A percentile compares a stretch with the other conserved stretches of the same genome.
Evolutionary conservation across 2,329 filamentous ascomycete genomes (phyloP).

Genomic region (Arthrobotrys musiformis): DNA sequence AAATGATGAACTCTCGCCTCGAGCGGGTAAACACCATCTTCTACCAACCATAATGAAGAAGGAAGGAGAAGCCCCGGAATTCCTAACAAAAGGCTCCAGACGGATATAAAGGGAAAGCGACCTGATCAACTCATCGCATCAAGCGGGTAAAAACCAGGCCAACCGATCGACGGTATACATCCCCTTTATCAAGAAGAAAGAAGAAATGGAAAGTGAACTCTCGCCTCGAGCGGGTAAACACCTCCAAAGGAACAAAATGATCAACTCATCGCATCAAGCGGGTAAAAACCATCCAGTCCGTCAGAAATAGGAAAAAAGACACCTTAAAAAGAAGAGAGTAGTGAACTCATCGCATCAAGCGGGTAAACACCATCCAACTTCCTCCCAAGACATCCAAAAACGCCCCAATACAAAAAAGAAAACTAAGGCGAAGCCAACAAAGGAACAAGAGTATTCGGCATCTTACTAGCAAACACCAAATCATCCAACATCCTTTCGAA

Average conservation of each 20-base stretch:
- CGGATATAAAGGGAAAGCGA: neutral
- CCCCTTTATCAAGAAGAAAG: neutral
- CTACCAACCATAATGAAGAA: neutral
- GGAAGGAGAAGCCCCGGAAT: constrained; percentile 3
- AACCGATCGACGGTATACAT: constrained; percentile 1
- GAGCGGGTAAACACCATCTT: constrained; percentile 20
- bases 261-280: constrained; percentile 31
- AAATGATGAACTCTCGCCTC: constrained; percentile 34
- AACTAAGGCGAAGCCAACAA: constrained; percentile 1
- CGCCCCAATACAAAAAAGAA: neutral
- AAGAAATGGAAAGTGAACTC: constrained; percentile 21
- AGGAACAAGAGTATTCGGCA: neutral
- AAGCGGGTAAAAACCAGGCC: constrained; percentile 39
- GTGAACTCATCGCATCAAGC: constrained; percentile 27
- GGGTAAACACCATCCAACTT: constrained; percentile 9
- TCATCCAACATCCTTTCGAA: constrained; percentile 19
- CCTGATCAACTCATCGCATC: constrained; percentile 40
- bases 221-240: constrained; percentile 40
- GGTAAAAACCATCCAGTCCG: constrained; percentile 5
- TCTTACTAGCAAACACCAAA: constrained; percentile 10
- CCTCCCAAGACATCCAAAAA: neutral
- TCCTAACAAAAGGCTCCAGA: constrained; percentile 11
- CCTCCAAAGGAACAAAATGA: constrained; percentile 3
- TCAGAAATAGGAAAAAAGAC: neutral
- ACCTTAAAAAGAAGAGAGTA: neutral